Base-by-base conservation (phyloP, 2,329 filamentous ascomycete genomes). In the Teratosphaeriaceae sp. region DNA sequence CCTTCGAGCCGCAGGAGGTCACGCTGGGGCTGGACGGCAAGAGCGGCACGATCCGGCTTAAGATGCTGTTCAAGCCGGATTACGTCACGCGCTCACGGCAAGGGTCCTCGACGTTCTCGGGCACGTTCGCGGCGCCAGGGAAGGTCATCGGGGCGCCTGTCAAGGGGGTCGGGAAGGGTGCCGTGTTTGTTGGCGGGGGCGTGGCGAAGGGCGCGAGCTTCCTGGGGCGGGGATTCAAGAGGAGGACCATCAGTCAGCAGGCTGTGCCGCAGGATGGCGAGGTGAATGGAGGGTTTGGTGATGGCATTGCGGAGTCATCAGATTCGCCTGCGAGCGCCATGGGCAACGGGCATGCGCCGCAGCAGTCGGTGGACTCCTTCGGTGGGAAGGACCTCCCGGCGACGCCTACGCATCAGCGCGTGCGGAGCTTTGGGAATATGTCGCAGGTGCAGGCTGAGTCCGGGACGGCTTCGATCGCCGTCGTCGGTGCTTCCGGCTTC, bases 81-180 rank as follows among this genome's bases (percentile, higher is more conserved):
- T 98, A 97, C 59, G 84, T 98, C 47, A 85, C 84, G 12, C 82
- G 92, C 43, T 78, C 85, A 11, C 79, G 88, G 38, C 87, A 96
- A 65, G 92, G 92, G 40, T 92, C 88, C 0, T 88, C 88, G 1
- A 96, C 90, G 1, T 95, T 98, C 70, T 83, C 84, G 1, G 89
- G 89, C 23, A 94, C 88, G 1, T 96, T 97, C 62, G 84, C 82
- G 4, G 75, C 82, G 5, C 20, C 22, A 21, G 86, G 86, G 37
- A 89, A 89, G 66, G 88, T 98, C 46, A 85, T 97, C 21, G 90
- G 90, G 27, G 92, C 84, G 15, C 94, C 92, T n/a, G 83, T 98
- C 65, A 97, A 97, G 69, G 89, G 88, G 31, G 82, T 85, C 26
- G 86, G 86, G 22, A 84, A 81, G 44, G 89, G 88, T 27, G 84